Evolutionary conservation across 139 green algal genomes (phyloP), one percentile per base, ranked within the genome.

Genomic region (Penium margaritaceum): DNA sequence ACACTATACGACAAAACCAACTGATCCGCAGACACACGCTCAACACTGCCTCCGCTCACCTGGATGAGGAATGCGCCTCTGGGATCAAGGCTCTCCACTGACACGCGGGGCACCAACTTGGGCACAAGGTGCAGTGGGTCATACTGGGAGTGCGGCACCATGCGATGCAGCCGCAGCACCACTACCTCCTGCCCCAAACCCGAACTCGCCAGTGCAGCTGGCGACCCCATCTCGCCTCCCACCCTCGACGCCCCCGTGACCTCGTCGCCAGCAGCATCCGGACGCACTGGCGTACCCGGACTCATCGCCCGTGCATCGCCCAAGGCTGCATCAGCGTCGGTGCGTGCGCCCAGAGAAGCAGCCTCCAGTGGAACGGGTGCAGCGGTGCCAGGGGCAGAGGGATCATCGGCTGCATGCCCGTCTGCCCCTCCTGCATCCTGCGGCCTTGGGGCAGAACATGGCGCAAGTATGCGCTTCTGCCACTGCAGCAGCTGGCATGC

Each of bases 401-500:
- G n/a, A n/a, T n/a, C n/a, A n/a, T n/a, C n/a, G n/a, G n/a, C n/a
- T n/a, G n/a, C n/a, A n/a, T n/a, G n/a, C 1, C 17, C 51, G 30
- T 24, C 51, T 33, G 51, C 51, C 29, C 24, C 51, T 9, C 24
- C 51, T 19, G n/a, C 51, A 60, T 4, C 51, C 24, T 33, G 51
- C 2, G 51, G 24, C 24, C 15, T n/a, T 30, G 44, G 44, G 44
- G 51, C 15, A 19, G 51, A 27, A 33, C 30, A 33, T n/a, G 51
- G 51, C n/a, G 51, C 24, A 17, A 72, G 41, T 6, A 74, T 5
- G 2, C 75, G 81, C 83, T 92, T 95, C 67, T 92, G 83, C 91
- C 91, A 96, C 54, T 95, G 89, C 43, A 96, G 82, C 44, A 96
- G 88, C 83, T 95, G 88, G 77, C 84, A 92, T 43, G 85, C 84